These are phyloP conservation scores for Passiflora organensis DNA, from an alignment of 345 rosid species.

Conservation along the genomic window DNA sequence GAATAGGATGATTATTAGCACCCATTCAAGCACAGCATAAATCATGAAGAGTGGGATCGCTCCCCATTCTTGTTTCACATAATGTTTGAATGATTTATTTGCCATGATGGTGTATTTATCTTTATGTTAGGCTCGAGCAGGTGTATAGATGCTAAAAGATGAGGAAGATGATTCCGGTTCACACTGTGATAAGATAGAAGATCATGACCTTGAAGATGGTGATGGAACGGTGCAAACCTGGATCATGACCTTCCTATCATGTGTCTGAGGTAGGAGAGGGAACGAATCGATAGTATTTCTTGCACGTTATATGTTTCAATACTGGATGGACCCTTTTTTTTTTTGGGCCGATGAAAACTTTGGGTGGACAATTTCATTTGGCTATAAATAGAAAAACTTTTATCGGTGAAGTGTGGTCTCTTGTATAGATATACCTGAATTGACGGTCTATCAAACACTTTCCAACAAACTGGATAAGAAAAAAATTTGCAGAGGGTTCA, in stretches of 20 bases:
- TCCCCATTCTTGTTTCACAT: constrained; percentile 72
- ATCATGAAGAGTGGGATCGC: constrained; percentile 53
- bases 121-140: no score
- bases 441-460: constrained; percentile 43
- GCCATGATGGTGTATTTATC: no score
- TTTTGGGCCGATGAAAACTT: constrained; percentile 5
- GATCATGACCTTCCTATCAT: constrained; percentile 37
- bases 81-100: constrained; percentile 49
- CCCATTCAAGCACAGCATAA: constrained; percentile 79
- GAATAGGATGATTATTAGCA: constrained; percentile 55
- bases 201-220: constrained; percentile 45
- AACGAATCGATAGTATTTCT: constrained; percentile 13
- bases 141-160: no score
- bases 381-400: constrained; percentile 18
- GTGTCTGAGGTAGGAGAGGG: constrained; percentile 13
- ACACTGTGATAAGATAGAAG: constrained; percentile 22
- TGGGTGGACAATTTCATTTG: constrained; percentile 24
- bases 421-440: constrained; percentile 31
- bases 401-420: constrained; percentile 19
- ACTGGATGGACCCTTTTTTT: no score
- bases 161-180: no score
- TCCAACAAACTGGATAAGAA: constrained; percentile 1
- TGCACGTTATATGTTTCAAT: constrained; percentile 18
- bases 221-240: constrained; percentile 22
- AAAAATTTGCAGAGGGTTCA: no score